These are phyloP conservation scores for Hibiscus mutabilis DNA, from an alignment of 345 rosid genomes.

Conservation along the genomic window DNA sequence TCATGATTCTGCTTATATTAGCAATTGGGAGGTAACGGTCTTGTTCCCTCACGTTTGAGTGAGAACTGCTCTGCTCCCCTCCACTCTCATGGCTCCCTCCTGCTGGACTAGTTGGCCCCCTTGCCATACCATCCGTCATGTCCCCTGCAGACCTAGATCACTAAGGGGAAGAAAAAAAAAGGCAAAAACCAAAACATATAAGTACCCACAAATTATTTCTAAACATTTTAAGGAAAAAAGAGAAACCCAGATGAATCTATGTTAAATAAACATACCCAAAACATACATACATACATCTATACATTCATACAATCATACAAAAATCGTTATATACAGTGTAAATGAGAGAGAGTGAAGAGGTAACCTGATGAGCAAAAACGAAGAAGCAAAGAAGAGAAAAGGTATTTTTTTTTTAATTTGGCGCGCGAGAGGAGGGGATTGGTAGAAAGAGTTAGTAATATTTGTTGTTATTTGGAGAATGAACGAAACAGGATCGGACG, in stretches of 20 bases:
- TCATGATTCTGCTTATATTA: constrained; percentile 17
- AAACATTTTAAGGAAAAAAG: neutral
- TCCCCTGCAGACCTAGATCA: constrained; percentile 2
- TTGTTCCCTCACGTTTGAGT: constrained; percentile 10
- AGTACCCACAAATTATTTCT: neutral
- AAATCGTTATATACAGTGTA: neutral
- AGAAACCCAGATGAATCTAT: neutral
- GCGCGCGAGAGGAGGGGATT: constrained; percentile 14
- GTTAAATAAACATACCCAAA: neutral
- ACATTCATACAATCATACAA: neutral
- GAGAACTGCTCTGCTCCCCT: constrained; percentile 15
- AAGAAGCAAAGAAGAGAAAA: neutral
- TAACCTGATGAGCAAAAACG: neutral
- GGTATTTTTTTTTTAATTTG: neutral
- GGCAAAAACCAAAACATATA: neutral
- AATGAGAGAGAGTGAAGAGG: neutral
- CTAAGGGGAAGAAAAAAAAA: neutral
- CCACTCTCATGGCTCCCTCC: constrained; percentile 16
- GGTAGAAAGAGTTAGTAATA: neutral
- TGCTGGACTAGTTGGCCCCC: constrained; percentile 11
- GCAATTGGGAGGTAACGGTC: constrained; percentile 18
- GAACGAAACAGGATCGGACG: neutral
- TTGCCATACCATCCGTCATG: constrained; percentile 8
- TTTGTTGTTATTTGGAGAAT: neutral
- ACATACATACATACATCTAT: neutral